Percentiles rank a stretch among this genome's conserved stretches.
Evolutionary conservation across 306 rosid species (phyloP).

Genomic region (Citrullus colocynthis): DNA sequence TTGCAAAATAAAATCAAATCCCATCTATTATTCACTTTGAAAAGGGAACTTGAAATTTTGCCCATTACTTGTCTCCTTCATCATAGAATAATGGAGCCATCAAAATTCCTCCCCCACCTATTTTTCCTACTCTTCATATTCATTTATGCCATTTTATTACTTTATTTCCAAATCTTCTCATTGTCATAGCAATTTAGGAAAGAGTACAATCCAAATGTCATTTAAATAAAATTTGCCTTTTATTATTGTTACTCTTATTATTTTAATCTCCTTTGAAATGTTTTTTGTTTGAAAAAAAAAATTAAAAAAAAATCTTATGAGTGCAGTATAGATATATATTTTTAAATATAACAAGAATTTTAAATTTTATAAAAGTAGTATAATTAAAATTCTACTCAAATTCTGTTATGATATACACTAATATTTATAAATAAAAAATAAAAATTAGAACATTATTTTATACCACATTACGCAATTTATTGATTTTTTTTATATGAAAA

Average conservation of each 20-base stretch:
- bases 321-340: too few relatives aligned
- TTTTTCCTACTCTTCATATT: neutral
- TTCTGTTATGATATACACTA: neutral
- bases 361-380: neutral
- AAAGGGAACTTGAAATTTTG: neutral
- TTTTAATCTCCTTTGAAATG: too few relatives aligned
- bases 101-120: conserved; percentile 1
- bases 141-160: neutral
- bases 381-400: neutral
- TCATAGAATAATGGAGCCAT: conserved; percentile 5
- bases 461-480: neutral
- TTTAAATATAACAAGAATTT: too few relatives aligned
- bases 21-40: neutral
- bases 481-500: too few relatives aligned
- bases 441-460: neutral
- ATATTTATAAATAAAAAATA: too few relatives aligned
- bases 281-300: too few relatives aligned
- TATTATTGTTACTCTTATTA: too few relatives aligned
- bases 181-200: neutral
- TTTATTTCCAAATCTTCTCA: neutral
- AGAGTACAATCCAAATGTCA: neutral
- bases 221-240: neutral
- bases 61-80: conserved; percentile 3
- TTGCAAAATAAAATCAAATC: neutral
- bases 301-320: too few relatives aligned